phyloP scores from a whole-genome alignment of 179 eudicot genomes.

The Silene vulgaris region DNA sequence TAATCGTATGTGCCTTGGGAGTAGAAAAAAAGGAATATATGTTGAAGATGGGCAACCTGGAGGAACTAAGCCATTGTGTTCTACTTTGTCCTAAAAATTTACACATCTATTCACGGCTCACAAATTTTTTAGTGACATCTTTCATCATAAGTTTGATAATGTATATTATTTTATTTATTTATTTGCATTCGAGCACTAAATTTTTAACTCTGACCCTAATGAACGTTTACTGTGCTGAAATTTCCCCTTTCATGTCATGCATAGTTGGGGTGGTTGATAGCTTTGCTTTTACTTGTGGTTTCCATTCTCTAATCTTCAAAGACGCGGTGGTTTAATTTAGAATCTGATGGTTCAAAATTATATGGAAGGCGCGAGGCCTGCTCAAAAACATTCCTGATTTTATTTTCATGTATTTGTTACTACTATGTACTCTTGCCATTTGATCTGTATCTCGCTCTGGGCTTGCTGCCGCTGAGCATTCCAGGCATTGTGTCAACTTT shows the following conservation, averaged over 20 bases:
- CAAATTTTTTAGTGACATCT: background rate
- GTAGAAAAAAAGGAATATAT: background rate
- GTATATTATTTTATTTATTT: background rate
- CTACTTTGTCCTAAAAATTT: background rate
- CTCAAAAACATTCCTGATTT: background rate
- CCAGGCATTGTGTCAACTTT: conserved; percentile 6
- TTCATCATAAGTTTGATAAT: background rate
- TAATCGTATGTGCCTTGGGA: background rate
- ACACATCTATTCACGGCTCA: background rate
- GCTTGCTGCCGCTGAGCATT: conserved; percentile 10
- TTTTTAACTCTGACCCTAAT: background rate
- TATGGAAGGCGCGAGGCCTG: background rate
- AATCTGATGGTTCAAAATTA: background rate
- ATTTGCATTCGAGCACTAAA: background rate
- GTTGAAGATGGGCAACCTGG: conserved; percentile 2
- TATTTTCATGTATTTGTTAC: background rate
- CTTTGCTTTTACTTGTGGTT: background rate
- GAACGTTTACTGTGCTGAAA: no score
- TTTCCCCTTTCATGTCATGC: background rate
- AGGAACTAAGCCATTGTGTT: background rate
- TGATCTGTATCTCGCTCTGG: background rate
- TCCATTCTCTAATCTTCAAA: background rate
- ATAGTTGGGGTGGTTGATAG: background rate
- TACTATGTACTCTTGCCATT: background rate
- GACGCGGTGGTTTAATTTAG: background rate